Evolutionary conservation across 2,329 filamentous ascomycete genomes (phyloP), one percentile per base, ranked within the genome.

Genomic region (Pseudogymnoascus sp.): DNA sequence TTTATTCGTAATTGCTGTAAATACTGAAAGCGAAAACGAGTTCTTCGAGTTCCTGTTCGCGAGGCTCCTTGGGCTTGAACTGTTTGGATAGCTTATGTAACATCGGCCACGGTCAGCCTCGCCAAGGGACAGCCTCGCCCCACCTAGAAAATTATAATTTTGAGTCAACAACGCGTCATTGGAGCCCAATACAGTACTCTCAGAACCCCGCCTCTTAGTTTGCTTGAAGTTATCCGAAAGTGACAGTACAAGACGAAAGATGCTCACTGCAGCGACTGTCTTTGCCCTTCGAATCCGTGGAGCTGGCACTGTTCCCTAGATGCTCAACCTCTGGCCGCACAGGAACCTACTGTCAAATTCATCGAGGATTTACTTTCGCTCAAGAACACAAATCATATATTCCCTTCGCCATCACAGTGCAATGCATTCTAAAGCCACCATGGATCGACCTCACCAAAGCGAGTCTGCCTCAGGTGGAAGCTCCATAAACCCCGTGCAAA

Each of bases 91-190:
- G 49, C 49, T 56, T 56, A 56, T 36, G 49, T 56, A 56, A 56
- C 49, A 34, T 18, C 7, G 28, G 7, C 14, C 3, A 6, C 5
- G 34, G 28, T 56, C 49, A 56, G 49, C 49, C 49, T 56, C n/a
- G 49, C 49, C n/a, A 56, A 56, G 49, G 3, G n/a, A 56, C 49
- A 56, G 49, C 49, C 49, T 56, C 49, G 49, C 28, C 49, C 49
- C 49, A 56, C 49, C 28, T 56, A 18, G 28, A 56, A 56, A 56
- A 56, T 56, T 56, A 56, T 56, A 56, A 56, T 56, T 56, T 56
- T 56, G 49, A 56, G 49, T 56, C 49, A 56, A 56, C 49, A 56
- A 34, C 25, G 49, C 49, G 49, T 56, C 49, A 56, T 56, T 56
- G 49, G 49, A 34, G 8, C 49, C 28, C 49, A 3, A 34, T 18